A percentile compares a stretch with the other conserved stretches of the same genome.
Evolutionary conservation across 2,329 filamentous ascomycete species (phyloP).

Genomic region (Cadophora sp.): DNA sequence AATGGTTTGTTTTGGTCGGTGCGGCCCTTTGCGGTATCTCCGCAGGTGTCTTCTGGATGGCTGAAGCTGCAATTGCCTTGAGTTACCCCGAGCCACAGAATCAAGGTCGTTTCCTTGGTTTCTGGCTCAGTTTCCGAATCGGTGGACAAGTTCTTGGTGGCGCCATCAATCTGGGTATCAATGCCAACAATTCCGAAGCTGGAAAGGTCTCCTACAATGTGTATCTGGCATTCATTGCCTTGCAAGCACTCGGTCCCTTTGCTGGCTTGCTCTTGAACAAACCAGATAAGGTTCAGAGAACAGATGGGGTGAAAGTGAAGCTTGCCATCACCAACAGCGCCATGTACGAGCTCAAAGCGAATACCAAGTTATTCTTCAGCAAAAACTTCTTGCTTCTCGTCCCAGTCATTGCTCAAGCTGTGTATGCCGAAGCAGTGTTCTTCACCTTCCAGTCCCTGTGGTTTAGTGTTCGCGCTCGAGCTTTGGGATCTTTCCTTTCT

Average conservation of each 20-base stretch:
- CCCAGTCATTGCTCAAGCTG: conserved; percentile 72
- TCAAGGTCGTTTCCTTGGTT: conserved; percentile 67
- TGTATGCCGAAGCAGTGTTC: conserved; percentile 75
- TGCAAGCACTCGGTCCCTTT: conserved; percentile 71
- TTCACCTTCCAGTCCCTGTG: conserved; percentile 73
- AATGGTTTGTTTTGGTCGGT: conserved; percentile 72
- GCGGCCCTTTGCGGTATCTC: conserved; percentile 40
- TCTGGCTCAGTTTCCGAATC: conserved; percentile 68
- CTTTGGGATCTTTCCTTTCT: conserved; percentile 73
- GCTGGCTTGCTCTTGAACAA: conserved; percentile 67
- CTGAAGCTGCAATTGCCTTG: conserved; percentile 76
- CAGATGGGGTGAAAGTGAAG: conserved; percentile 67
- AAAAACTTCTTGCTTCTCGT: conserved; percentile 69
- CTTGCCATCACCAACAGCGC: conserved; percentile 63
- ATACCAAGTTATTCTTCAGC: conserved; percentile 63
- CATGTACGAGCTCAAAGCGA: conserved; percentile 65
- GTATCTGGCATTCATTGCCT: conserved; percentile 72
- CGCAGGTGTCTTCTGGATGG: conserved; percentile 78
- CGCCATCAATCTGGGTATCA: conserved; percentile 73
- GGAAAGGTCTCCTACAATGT: conserved; percentile 74
- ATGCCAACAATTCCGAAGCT: conserved; percentile 60
- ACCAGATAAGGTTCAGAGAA: conserved; percentile 67
- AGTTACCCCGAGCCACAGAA: conserved; percentile 75
- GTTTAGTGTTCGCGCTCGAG: conserved; percentile 73
- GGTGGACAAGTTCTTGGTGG: conserved; percentile 74